Base-by-base conservation (phyloP, 768 basidiomycete genomes). In the Tricholoma sp. region DNA sequence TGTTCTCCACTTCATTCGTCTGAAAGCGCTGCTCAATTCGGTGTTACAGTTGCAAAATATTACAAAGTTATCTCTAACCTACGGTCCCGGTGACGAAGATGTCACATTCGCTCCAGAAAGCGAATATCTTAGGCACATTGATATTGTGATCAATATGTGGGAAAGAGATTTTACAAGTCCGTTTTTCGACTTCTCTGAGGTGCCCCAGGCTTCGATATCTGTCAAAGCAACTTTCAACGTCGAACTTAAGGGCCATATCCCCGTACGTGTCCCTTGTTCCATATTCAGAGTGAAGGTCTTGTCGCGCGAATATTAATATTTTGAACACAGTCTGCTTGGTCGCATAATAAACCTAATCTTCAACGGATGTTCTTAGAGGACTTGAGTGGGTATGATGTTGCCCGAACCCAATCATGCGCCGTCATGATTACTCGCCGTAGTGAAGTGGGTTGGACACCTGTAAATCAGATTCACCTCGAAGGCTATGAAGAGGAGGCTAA, bases 161-260 rank as follows among this genome's bases (percentile, higher is more conserved):
- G 3, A 32, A 1, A 55, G 18, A 35, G 21, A 46, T 18, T 55
- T 55, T 32, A 35, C 41, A 34, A 2, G 24, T 18, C 46, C 46
- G 4, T 29, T 55, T 19, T 49, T 55, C 27, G 54, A 55, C 34
- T 55, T 55, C 43, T 55, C 54, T 10, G 21, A 31, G 14, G 54
- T 55, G 18, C 54, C 45, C n/a, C n/a, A 49, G 3, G 55, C 49
- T 31, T 32, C 46, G 19, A 52, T 55, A 31, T 7, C 14, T n/a
- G 54, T 55, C 31, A 14, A 35, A 18, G 29, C 32, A 5, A 32
- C 34, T 19, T 55, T 55, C 45, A 19, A 32, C 32, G 54, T 49
- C 45, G 18, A 55, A 16, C 10, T 4, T 47, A 55, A 49, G 46
- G 4, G 2, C n/a, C 46, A 34, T 21, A 49, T 55, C 4, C 54